A percentile compares a stretch with the other conserved stretches of the same genome.
These are phyloP conservation scores for Quercus ilex DNA, from an alignment of 306 rosid species.

Conservation along the genomic window DNA sequence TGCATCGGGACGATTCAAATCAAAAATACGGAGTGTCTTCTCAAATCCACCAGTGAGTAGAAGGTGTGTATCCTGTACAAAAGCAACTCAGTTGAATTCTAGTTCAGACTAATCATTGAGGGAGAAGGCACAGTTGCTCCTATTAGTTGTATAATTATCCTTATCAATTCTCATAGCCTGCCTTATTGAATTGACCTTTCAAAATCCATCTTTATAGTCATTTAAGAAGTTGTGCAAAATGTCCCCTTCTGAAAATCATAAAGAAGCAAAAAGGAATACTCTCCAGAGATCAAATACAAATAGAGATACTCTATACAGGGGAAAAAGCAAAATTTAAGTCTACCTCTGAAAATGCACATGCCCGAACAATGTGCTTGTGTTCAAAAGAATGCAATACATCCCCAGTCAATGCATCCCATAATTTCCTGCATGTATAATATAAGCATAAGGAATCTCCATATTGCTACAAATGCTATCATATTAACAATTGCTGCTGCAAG, in stretches of 20 bases:
- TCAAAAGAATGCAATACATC: slow-evolving; percentile 90
- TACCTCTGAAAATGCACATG: slow-evolving; percentile 97
- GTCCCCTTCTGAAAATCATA: background rate
- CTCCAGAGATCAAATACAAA: too few relatives aligned
- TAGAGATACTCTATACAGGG: background rate
- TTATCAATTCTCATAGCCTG: too few relatives aligned
- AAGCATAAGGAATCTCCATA: background rate
- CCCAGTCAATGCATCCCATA: slow-evolving; percentile 97
- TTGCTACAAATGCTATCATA: slow-evolving; percentile 4
- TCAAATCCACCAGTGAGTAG: slow-evolving; percentile 92
- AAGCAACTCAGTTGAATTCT: too few relatives aligned
- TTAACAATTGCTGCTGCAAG: too few relatives aligned
- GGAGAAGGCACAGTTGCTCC: background rate
- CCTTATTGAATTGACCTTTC: too few relatives aligned
- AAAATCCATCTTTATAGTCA: too few relatives aligned
- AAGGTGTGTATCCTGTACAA: slow-evolving; percentile 75
- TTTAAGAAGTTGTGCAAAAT: too few relatives aligned
- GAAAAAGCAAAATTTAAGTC: background rate
- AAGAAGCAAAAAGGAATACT: background rate
- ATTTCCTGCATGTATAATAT: slow-evolving; percentile 63
- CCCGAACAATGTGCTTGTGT: slow-evolving; percentile 97
- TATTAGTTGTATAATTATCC: too few relatives aligned
- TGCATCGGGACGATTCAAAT: slow-evolving; percentile 90
- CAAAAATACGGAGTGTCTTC: slow-evolving; percentile 86
- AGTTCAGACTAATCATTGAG: background rate